phyloP scores from a whole-genome alignment of 441 rosid species.

The Oxalis stricta region DNA sequence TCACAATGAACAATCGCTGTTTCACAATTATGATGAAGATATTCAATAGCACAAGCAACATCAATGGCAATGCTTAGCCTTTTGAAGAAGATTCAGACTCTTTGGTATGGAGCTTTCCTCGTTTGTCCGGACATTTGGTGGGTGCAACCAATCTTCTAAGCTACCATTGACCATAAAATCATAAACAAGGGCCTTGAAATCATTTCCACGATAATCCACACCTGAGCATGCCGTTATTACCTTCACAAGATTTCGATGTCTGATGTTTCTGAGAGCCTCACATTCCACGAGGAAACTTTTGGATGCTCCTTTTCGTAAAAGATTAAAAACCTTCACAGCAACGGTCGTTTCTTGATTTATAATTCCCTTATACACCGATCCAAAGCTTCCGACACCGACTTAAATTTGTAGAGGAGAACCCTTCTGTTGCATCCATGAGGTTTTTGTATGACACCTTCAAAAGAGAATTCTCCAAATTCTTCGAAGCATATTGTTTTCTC shows the following conservation, averaged over 20 bases:
- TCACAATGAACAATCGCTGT: slow-evolving; percentile 8
- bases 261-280: not conserved
- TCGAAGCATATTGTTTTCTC: not conserved
- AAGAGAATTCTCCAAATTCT: not conserved
- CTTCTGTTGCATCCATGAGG: slow-evolving; percentile 5
- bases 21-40: slow-evolving; percentile 6
- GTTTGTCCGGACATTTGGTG: not conserved
- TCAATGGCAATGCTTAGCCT: not conserved
- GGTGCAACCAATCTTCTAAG: slow-evolving; percentile 13
- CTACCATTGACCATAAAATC: slow-evolving; percentile 20
- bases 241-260: slow-evolving; percentile 13
- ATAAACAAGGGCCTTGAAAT: slow-evolving; percentile 17
- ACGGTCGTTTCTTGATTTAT: not conserved
- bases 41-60: not conserved
- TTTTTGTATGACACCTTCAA: not conserved
- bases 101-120: not conserved
- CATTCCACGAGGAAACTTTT: not conserved
- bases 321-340: not conserved
- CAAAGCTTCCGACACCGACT: slow-evolving; percentile 11
- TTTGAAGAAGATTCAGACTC: slow-evolving; percentile 2
- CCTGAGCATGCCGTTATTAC: slow-evolving; percentile 8
- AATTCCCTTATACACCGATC: slow-evolving; percentile 8
- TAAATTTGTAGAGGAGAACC: slow-evolving; percentile 7
- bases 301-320: not conserved
- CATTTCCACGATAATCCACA: slow-evolving; percentile 10